A percentile compares a stretch with the other conserved stretches of the same genome.
Conservation (phyloP, 208 protist genomes). For the Crithidia mellificae region DNA sequence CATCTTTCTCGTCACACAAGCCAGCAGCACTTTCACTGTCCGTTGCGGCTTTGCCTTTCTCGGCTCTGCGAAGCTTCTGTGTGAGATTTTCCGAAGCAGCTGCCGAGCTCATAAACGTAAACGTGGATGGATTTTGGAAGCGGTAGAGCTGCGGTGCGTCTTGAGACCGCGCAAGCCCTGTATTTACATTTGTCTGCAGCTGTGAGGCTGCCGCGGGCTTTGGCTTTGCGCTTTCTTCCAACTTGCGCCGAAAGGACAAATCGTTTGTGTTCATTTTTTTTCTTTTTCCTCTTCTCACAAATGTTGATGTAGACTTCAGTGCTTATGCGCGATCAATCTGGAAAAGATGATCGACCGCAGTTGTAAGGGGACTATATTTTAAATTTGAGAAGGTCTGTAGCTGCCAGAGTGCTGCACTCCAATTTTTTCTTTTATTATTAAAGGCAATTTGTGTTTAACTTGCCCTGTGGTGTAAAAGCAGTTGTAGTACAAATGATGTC, state of each 20-base stretch:
- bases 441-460: too few species aligned
- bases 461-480: too few species aligned
- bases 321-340: too few species aligned
- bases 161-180: conserved; percentile 48
- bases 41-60: not conserved
- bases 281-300: not conserved
- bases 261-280: conserved; percentile 4
- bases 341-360: not conserved
- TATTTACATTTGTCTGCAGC: conserved; percentile 79
- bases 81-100: conserved; percentile 30
- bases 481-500: too few species aligned
- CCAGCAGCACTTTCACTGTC: not conserved
- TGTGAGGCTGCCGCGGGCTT: conserved; percentile 48
- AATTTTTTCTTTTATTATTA: too few species aligned
- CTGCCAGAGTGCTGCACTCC: too few species aligned
- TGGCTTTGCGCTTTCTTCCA: conserved; percentile 53
- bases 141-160: conserved; percentile 74
- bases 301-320: not conserved
- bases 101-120: conserved; percentile 41
- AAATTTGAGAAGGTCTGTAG: too few species aligned
- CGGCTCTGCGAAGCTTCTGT: conserved; percentile 22
- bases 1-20: conserved; percentile 59
- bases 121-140: conserved; percentile 77
- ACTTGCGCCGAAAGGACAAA: conserved; percentile 29
- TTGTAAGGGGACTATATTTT: not conserved